Conservation (phyloP, 306 rosid genomes). For the Lathyrus tuberosus region DNA sequence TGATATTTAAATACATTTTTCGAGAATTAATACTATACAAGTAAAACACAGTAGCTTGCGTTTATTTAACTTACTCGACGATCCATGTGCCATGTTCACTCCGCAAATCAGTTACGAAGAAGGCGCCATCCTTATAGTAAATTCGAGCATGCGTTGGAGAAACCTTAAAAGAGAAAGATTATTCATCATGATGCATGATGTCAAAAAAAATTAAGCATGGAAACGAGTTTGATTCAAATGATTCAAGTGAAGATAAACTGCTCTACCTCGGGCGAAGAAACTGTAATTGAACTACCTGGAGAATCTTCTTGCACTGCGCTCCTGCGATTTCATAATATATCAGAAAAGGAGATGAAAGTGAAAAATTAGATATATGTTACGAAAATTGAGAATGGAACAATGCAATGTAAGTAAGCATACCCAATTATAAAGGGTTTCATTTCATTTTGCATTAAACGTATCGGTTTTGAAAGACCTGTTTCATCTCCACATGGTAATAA, state of each 20-base stretch:
- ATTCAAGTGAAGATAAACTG: slow-evolving; percentile 14
- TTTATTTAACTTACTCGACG: slow-evolving; percentile 65
- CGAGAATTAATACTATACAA: neutral
- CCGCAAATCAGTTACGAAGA: slow-evolving; percentile 77
- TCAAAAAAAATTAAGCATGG: slow-evolving; percentile 19
- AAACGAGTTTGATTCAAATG: slow-evolving; percentile 9
- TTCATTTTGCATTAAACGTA: slow-evolving; percentile 67
- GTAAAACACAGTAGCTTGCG: neutral
- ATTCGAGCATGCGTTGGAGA: slow-evolving; percentile 78
- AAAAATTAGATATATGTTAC: neutral
- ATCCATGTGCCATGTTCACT: slow-evolving; percentile 89
- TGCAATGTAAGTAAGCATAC: slow-evolving; percentile 47
- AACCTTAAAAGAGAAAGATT: slow-evolving; percentile 48
- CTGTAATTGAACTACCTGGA: slow-evolving; percentile 51
- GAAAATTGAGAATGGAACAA: slow-evolving; percentile 26
- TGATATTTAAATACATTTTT: neutral
- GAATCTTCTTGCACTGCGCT: slow-evolving; percentile 43
- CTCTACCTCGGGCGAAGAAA: slow-evolving; percentile 73
- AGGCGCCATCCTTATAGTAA: slow-evolving; percentile 75
- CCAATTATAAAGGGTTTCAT: slow-evolving; percentile 64
- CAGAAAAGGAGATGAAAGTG: slow-evolving; percentile 12
- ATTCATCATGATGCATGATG: slow-evolving; percentile 10
- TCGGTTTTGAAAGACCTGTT: slow-evolving; percentile 53
- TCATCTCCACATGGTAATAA: slow-evolving; percentile 69
- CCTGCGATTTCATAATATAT: slow-evolving; percentile 51